Percentiles rank a stretch among this genome's conserved stretches.
Evolutionary conservation across 768 basidiomycete species (phyloP).

Genomic region (Lactarius deliciosus): DNA sequence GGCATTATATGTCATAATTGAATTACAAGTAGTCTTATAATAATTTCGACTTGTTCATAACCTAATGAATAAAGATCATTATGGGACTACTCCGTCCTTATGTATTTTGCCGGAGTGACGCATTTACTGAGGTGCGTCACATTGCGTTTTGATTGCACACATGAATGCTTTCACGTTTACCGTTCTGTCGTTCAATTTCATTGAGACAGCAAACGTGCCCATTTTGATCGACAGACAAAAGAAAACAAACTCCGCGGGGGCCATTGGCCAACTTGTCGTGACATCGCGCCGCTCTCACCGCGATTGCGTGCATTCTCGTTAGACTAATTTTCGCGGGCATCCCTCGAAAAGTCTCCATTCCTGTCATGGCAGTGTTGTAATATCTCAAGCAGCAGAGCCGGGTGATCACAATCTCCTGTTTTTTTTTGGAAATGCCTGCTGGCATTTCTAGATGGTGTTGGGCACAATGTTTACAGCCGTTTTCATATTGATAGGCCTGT

Average conservation of each 20-base stretch:
- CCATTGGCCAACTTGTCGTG: too few relatives aligned
- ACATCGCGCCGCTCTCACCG: background rate
- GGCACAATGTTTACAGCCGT: too few relatives aligned
- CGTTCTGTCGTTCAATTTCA: background rate
- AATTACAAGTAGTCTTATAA: too few relatives aligned
- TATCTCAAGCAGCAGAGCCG: background rate
- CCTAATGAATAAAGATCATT: too few relatives aligned
- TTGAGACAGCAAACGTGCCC: background rate
- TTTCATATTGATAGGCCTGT: too few relatives aligned
- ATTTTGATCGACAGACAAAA: background rate
- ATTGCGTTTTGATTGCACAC: too few relatives aligned
- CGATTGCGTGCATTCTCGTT: background rate
- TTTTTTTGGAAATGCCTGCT: background rate
- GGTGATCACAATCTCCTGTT: background rate
- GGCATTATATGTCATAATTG: too few relatives aligned
- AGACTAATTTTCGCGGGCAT: too few relatives aligned
- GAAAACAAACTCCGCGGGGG: background rate
- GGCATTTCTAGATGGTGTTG: background rate
- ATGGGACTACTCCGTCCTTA: background rate
- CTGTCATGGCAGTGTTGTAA: background rate
- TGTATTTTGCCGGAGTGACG: background rate
- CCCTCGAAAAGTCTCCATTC: background rate
- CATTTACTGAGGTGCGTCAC: too few relatives aligned
- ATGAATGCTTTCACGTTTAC: background rate
- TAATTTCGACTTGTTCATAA: too few relatives aligned